Evolutionary conservation across 2,329 filamentous ascomycete genomes (phyloP).

Genomic region (Penicillium sp.): DNA sequence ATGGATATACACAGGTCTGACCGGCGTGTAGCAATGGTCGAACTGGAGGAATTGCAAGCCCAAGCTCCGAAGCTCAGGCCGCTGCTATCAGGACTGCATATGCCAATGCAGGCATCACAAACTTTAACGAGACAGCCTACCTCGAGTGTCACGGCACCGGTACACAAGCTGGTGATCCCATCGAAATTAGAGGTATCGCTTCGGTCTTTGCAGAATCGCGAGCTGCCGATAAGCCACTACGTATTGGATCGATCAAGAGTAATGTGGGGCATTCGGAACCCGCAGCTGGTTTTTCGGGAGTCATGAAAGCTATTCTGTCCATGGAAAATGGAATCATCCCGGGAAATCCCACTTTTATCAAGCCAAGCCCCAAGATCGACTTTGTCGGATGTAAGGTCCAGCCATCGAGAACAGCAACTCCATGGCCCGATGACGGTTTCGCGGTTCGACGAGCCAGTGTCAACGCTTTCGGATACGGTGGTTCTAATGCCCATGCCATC

Average conservation of each 20-base stretch:
- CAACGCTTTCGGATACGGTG: conserved; percentile 45
- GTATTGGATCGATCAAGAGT: conserved; percentile 30
- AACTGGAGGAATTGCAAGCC: conserved; percentile 26
- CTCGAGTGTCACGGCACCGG: conserved; percentile 39
- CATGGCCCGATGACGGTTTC: conserved; percentile 19
- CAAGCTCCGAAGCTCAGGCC: conserved; percentile 30
- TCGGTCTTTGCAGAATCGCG: background rate
- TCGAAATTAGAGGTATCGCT: conserved; percentile 9
- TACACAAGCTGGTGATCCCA: conserved; percentile 24
- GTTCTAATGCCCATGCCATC: conserved; percentile 31
- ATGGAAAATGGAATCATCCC: conserved; percentile 17
- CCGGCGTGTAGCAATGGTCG: too few species aligned
- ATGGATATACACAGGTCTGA: too few species aligned
- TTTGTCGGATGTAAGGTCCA: conserved; percentile 22
- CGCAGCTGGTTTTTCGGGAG: conserved; percentile 21
- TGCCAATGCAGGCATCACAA: conserved; percentile 22
- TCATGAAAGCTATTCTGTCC: conserved; percentile 28
- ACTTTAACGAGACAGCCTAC: background rate
- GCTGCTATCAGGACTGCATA: conserved; percentile 35
- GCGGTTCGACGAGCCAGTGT: conserved; percentile 25
- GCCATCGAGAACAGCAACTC: conserved; percentile 18
- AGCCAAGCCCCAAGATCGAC: conserved; percentile 19
- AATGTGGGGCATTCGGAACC: conserved; percentile 33
- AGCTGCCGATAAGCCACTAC: background rate
- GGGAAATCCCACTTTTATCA: background rate